Evolutionary conservation across 768 basidiomycete species (phyloP).

Genomic region (Mycena rosella): DNA sequence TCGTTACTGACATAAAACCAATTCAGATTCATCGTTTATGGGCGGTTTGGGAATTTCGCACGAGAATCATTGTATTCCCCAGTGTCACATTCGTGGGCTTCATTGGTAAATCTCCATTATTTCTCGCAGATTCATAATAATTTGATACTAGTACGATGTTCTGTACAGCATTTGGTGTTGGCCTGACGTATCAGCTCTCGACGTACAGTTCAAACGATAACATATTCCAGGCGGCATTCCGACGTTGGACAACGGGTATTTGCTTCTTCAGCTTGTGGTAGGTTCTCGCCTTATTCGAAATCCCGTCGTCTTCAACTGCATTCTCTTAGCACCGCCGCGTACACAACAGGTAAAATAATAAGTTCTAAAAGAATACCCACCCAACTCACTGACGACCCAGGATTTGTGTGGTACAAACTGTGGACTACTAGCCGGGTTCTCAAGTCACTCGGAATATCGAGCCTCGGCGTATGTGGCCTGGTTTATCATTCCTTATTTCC

Average conservation of each 20-base stretch:
- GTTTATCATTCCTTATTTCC: background rate
- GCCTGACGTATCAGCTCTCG: slow-evolving; percentile 8
- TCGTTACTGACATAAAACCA: background rate
- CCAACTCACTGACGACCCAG: background rate
- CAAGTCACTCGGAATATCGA: background rate
- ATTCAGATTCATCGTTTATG: slow-evolving; percentile 13
- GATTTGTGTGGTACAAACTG: slow-evolving; percentile 22
- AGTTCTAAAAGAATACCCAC: background rate
- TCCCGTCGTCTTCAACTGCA: background rate
- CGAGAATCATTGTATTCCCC: slow-evolving; percentile 2
- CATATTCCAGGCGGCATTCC: background rate
- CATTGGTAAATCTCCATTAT: background rate
- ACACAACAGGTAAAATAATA: background rate
- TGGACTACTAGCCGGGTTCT: slow-evolving; percentile 13
- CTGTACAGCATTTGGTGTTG: background rate
- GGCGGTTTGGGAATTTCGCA: background rate
- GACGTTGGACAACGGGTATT: slow-evolving; percentile 11
- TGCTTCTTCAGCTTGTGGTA: slow-evolving; percentile 11
- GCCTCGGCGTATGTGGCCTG: background rate
- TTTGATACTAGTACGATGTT: background rate
- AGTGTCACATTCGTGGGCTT: background rate
- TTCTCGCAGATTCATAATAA: background rate
- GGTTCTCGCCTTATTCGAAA: background rate
- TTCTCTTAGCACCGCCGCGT: background rate
- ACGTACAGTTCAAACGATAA: background rate